A percentile compares a stretch with the other conserved stretches of the same genome.
These are phyloP conservation scores for Dendrobium catenatum DNA, from an alignment of 106 monocot species.

Conservation along the genomic window DNA sequence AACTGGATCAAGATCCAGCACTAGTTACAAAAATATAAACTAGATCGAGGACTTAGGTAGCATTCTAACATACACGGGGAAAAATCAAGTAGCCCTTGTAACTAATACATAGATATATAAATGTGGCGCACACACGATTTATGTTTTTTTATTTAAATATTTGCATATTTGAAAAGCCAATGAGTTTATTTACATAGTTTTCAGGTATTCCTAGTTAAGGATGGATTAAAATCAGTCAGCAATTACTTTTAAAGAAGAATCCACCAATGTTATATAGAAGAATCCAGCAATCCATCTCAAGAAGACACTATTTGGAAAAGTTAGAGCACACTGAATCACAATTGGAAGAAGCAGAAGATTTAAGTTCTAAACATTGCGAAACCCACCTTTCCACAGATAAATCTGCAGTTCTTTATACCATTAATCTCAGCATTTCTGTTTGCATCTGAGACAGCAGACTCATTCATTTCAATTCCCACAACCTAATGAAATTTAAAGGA, in stretches of 20 bases:
- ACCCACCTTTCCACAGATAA: conserved; percentile 85
- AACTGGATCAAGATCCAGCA: no score
- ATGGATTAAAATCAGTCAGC: background rate
- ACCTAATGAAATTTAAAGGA: conserved; percentile 38
- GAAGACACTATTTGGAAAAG: background rate
- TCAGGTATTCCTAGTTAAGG: background rate
- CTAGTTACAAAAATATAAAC: no score
- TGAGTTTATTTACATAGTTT: background rate
- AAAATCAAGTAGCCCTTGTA: no score
- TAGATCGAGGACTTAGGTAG: no score
- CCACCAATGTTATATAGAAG: background rate
- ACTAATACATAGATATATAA: no score
- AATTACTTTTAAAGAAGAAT: background rate
- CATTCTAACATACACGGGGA: no score
- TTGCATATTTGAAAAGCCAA: background rate
- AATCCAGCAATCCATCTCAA: background rate
- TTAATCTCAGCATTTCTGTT: conserved; percentile 83
- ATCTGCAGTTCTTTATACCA: conserved; percentile 79
- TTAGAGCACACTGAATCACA: background rate
- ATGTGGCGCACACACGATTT: background rate
- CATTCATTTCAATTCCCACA: conserved; percentile 95
- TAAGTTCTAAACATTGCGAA: background rate
- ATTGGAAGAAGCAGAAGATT: background rate
- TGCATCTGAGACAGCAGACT: conserved; percentile 85
- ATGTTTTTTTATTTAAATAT: background rate